A percentile compares a stretch with the other conserved stretches of the same genome.
Evolutionary conservation across 2,329 filamentous ascomycete genomes (phyloP).

Genomic region (Paraconiothyrium brasiliense): DNA sequence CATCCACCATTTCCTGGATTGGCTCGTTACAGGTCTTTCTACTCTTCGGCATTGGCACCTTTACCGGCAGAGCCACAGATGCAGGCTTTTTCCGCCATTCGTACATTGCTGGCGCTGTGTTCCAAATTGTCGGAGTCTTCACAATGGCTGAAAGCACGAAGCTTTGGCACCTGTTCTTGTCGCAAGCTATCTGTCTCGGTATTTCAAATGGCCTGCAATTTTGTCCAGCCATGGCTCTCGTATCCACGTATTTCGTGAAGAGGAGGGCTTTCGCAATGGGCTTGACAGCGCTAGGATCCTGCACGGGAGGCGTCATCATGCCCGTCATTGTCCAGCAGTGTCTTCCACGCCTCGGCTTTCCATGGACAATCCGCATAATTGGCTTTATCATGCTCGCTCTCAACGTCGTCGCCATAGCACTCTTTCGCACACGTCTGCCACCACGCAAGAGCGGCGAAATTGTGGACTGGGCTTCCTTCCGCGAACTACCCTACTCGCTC

Average conservation of each 20-base stretch:
- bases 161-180: slow-evolving; percentile 46
- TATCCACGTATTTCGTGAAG: slow-evolving; percentile 53
- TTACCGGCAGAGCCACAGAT: slow-evolving; percentile 43
- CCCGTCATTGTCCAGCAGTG: slow-evolving; percentile 46
- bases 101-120: slow-evolving; percentile 37
- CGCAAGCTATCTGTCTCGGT: slow-evolving; percentile 67
- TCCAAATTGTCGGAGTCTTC: slow-evolving; percentile 48
- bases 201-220: slow-evolving; percentile 61
- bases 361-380: slow-evolving; percentile 70
- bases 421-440: slow-evolving; percentile 50
- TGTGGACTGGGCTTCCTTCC: slow-evolving; percentile 54
- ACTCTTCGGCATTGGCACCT: slow-evolving; percentile 41
- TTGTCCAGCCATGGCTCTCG: slow-evolving; percentile 65
- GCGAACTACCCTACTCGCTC: slow-evolving; percentile 51
- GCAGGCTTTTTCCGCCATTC: slow-evolving; percentile 41
- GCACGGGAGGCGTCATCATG: slow-evolving; percentile 43
- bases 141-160: slow-evolving; percentile 39
- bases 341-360: slow-evolving; percentile 56
- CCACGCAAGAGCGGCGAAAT: slow-evolving; percentile 54
- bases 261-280: slow-evolving; percentile 41
- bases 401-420: slow-evolving; percentile 40
- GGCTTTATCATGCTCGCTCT: slow-evolving; percentile 66
- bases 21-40: slow-evolving; percentile 46
- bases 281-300: slow-evolving; percentile 38
- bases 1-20: slow-evolving; percentile 46